These are phyloP conservation scores for Scheffersomyces ergatensis DNA, from an alignment of 805 yeast species.

Conservation along the genomic window DNA sequence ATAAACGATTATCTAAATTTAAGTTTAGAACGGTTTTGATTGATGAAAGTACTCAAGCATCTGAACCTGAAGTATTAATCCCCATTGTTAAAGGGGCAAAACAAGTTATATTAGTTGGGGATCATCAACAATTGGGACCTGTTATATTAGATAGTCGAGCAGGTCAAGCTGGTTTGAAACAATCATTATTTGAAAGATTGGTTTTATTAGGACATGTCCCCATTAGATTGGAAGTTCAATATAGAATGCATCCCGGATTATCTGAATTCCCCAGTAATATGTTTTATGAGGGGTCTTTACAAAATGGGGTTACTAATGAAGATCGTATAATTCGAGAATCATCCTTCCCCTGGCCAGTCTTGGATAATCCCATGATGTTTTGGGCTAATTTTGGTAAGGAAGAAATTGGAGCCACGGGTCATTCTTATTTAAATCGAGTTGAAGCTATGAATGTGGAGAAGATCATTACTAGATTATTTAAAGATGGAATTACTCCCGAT, in stretches of 20 bases:
- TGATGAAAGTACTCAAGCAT: conserved; percentile 92
- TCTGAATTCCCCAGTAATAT: conserved; percentile 86
- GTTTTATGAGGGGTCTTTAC: conserved; percentile 90
- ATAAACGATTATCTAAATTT: conserved; percentile 51
- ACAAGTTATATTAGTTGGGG: conserved; percentile 89
- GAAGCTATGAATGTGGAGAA: conserved; percentile 90
- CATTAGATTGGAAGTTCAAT: conserved; percentile 84
- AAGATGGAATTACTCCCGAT: conserved; percentile 72
- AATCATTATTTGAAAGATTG: conserved; percentile 84
- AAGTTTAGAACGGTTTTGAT: conserved; percentile 77
- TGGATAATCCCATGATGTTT: conserved; percentile 88
- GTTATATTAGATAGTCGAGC: conserved; percentile 79
- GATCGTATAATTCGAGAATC: conserved; percentile 56
- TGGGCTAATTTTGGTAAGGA: conserved; percentile 90
- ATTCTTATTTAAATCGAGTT: conserved; percentile 76
- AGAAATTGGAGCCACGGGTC: conserved; percentile 80
- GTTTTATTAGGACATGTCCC: conserved; percentile 82
- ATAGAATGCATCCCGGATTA: conserved; percentile 89
- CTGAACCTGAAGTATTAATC: conserved; percentile 88
- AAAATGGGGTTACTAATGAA: conserved; percentile 83
- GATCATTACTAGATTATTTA: conserved; percentile 66
- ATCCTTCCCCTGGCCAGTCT: conserved; percentile 89
- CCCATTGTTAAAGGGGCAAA: conserved; percentile 88
- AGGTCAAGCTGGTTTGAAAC: conserved; percentile 81
- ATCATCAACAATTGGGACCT: conserved; percentile 94